Evolutionary conservation across 768 basidiomycete genomes (phyloP), one percentile per base, ranked within the genome.

Genomic region (Lentinus brumalis): DNA sequence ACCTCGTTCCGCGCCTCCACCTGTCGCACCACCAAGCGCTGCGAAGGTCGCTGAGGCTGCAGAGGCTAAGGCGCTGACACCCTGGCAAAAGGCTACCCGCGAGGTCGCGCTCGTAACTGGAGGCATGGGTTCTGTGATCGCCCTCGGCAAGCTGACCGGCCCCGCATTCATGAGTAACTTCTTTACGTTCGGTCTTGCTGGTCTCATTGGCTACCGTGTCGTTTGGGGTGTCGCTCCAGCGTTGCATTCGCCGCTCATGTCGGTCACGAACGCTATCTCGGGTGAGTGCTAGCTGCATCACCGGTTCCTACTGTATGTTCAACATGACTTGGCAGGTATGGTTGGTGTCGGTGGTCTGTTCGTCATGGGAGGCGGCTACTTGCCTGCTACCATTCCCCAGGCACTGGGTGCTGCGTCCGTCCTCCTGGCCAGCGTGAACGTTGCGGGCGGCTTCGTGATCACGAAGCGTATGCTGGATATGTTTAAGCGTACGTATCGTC

Each of bases 381-480:
- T 92, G 12, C 93, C 93, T 16, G 87, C 85, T 45, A 94, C 93
- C 0, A 77, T 92, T 62, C 87, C 93, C 52, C 92, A 95, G 74
- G 76, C 78, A 12, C 78, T 95, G 14, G 93, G 92, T 60, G 91
- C 93, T 3, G 60, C 88, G 14, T 91, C 92, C 14, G 93, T 95
- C n/a, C 82, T 95, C 53, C 77, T 95, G 35, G 93, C 93, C 26
- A 91, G 90, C 60, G 84, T 95, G 61, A 95, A 95, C 69, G 92
- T 95, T 55, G 85, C 89, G 39, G 93, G 93, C 53, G 93, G 93
- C 46, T 94, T 94, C 67, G 86, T 92, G 41, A 88, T 94, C 67
- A 94, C 92, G 26, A 93, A 93, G 73, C 87, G 92, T 45, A 95
- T 95, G 93, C 77, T 95, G 61, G 91, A 94, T 69, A 92, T 95